These are phyloP conservation scores for Pyrenochaeta sp. DNA, from an alignment of 2,329 filamentous ascomycete species.

Conservation along the genomic window DNA sequence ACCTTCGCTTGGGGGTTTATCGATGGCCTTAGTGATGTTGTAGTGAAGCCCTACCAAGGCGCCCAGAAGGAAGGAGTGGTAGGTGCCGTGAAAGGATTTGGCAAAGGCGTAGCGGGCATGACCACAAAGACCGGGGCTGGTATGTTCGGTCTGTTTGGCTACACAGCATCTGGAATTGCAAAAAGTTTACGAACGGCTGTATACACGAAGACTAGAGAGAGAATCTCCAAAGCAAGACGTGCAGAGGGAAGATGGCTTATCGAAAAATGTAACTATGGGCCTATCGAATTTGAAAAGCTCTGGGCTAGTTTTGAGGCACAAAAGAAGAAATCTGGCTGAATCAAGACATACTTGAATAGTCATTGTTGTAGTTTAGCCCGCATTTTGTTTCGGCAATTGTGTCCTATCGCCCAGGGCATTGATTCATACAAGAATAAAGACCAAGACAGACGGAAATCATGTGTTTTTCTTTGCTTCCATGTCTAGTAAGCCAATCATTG, in stretches of 20 bases:
- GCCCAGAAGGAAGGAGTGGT: constrained; percentile 65
- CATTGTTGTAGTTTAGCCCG: no score
- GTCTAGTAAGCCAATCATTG: no score
- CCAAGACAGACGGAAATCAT: no score
- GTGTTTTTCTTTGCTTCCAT: no score
- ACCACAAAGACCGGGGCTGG: constrained; percentile 19
- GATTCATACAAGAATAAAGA: no score
- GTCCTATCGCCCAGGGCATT: no score
- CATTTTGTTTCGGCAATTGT: no score
- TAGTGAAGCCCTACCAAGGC: constrained; percentile 75
- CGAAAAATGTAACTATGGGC: constrained; percentile 3
- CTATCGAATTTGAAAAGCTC: not conserved
- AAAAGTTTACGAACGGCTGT: constrained; percentile 11
- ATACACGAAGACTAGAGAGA: constrained; percentile 9
- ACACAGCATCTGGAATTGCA: constrained; percentile 62
- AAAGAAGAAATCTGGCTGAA: no score
- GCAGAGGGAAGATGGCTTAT: constrained; percentile 12
- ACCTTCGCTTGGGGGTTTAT: constrained; percentile 77
- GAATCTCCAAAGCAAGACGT: constrained; percentile 9
- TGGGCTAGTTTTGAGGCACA: not conserved
- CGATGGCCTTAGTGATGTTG: constrained; percentile 77
- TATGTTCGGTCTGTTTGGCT: constrained; percentile 20
- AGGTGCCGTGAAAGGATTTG: constrained; percentile 60
- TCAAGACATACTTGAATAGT: no score
- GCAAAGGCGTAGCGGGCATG: constrained; percentile 36